Conservation (phyloP, 345 rosid species). For the Mallotus nudiflorus region DNA sequence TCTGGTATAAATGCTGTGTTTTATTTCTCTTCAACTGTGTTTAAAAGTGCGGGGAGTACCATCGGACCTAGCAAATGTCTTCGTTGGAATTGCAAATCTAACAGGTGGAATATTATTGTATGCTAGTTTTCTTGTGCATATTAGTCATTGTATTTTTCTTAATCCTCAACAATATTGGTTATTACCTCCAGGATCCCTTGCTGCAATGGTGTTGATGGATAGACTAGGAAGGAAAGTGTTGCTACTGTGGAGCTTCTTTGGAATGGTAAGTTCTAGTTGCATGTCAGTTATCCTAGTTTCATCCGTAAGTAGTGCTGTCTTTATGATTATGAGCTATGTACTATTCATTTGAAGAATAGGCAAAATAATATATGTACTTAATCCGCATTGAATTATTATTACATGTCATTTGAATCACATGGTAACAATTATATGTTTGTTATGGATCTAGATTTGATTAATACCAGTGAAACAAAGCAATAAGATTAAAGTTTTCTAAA, state of each 20-base stretch:
- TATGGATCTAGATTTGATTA: neutral
- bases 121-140: constrained; percentile 5
- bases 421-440: neutral
- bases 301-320: neutral
- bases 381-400: neutral
- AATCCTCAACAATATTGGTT: constrained; percentile 4
- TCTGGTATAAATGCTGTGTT: constrained; percentile 99
- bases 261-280: constrained; percentile 55
- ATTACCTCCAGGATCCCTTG: constrained; percentile 59
- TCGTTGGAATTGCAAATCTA: constrained; percentile 77
- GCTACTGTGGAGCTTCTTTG: constrained; percentile 76
- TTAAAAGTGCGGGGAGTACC: constrained; percentile 95
- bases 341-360: neutral
- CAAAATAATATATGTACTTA: neutral
- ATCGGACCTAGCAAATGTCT: constrained; percentile 67
- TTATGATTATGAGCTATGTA: neutral
- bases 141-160: neutral
- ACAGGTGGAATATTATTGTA: constrained; percentile 47
- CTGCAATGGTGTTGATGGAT: constrained; percentile 96
- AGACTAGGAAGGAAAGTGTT: constrained; percentile 79
- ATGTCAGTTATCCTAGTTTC: constrained; percentile 12
- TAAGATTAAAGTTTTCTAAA: neutral
- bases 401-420: neutral
- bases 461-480: neutral
- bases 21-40: constrained; percentile 97